Conservation (phyloP, 192 early-diverging fungal species). For the Backusella mclennaniae region DNA sequence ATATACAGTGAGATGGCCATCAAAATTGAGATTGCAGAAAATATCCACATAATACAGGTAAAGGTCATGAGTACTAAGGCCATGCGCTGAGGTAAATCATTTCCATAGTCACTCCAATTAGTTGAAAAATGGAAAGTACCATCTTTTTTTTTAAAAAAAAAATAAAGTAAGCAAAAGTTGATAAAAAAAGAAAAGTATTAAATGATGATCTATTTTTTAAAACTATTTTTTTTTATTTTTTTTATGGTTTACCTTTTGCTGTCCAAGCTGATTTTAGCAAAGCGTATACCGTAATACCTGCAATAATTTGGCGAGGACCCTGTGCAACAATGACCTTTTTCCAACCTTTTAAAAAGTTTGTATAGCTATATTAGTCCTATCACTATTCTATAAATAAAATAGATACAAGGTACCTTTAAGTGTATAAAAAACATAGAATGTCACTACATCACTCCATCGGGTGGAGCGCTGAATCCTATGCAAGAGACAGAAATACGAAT, state of each 20-base stretch:
- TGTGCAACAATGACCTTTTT: slow-evolving; percentile 83
- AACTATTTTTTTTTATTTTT: background rate
- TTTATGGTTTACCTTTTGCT: background rate
- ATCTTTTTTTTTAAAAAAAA: background rate
- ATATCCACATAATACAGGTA: slow-evolving; percentile 62
- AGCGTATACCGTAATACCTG: slow-evolving; percentile 48
- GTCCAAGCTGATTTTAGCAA: slow-evolving; percentile 33
- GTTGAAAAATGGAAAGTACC: slow-evolving; percentile 20
- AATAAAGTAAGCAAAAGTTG: background rate
- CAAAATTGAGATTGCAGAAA: slow-evolving; percentile 54
- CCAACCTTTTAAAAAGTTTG: slow-evolving; percentile 58
- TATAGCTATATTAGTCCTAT: background rate
- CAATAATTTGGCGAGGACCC: slow-evolving; percentile 76
- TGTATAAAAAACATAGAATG: slow-evolving; percentile 87
- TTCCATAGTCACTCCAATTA: slow-evolving; percentile 25
- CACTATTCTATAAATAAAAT: background rate
- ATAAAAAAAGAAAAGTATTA: background rate
- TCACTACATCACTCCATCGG: slow-evolving; percentile 64
- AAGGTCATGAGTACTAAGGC: slow-evolving; percentile 50
- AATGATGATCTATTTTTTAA: background rate
- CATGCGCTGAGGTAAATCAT: slow-evolving; percentile 22
- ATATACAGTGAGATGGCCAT: slow-evolving; percentile 70
- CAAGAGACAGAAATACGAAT: slow-evolving; percentile 85
- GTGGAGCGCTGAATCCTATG: slow-evolving; percentile 62
- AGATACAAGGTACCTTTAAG: slow-evolving; percentile 59